phyloP scores from a whole-genome alignment of 2,329 filamentous ascomycete species.

The Diaporthe ilicicola region DNA sequence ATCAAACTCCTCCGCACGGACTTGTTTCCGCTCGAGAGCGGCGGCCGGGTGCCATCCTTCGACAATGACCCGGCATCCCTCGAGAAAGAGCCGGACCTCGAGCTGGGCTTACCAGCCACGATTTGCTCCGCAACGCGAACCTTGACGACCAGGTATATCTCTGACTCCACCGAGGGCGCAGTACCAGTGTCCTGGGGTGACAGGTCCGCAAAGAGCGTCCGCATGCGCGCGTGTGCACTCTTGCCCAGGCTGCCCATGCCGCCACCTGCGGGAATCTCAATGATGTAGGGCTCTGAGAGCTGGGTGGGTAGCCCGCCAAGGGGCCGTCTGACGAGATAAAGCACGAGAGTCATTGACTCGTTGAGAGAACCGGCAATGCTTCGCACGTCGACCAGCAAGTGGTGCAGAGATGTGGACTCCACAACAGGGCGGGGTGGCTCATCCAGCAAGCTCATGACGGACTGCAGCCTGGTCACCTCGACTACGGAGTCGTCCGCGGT shows the following conservation, averaged over 20 bases:
- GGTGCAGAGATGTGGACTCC: conserved; percentile 78
- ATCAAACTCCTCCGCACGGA: conserved; percentile 71
- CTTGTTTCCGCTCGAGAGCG: conserved; percentile 59
- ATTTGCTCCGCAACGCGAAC: conserved; percentile 70
- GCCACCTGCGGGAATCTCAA: conserved; percentile 80
- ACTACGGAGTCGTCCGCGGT: conserved; percentile 94
- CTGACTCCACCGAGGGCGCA: conserved; percentile 68
- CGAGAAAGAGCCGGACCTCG: conserved; percentile 58
- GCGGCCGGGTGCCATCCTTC: conserved; percentile 56
- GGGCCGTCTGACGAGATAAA: conserved; percentile 80
- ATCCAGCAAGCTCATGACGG: conserved; percentile 93
- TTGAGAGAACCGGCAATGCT: conserved; percentile 79
- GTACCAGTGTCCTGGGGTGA: conserved; percentile 78
- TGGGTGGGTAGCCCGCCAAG: conserved; percentile 69
- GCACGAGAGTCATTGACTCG: conserved; percentile 78
- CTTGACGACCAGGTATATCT: conserved; percentile 85
- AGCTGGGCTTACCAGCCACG: conserved; percentile 54
- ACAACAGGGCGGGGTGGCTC: conserved; percentile 75
- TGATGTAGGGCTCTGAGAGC: conserved; percentile 83
- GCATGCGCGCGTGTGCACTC: conserved; percentile 74
- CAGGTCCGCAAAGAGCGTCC: conserved; percentile 88
- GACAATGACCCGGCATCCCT: conserved; percentile 46
- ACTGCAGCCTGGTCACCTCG: conserved; percentile 89
- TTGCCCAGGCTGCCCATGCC: conserved; percentile 71
- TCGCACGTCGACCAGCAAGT: conserved; percentile 85